These are phyloP conservation scores for Leptographium procerum DNA, from an alignment of 2,329 filamentous ascomycete genomes.

Conservation along the genomic window DNA sequence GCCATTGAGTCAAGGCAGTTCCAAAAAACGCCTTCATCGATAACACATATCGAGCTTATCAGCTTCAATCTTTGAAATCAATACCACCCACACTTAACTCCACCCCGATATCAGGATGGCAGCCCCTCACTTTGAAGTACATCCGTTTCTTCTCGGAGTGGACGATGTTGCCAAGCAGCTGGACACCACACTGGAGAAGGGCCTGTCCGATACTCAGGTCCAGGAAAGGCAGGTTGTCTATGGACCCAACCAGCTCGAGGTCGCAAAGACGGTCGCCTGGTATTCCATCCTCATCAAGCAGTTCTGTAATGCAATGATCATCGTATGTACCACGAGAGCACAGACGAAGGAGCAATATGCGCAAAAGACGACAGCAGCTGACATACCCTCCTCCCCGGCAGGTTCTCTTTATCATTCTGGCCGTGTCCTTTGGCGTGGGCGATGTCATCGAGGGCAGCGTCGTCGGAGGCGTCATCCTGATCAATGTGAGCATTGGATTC, in stretches of 20 bases:
- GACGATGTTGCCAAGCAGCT: conserved; percentile 52
- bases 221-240: conserved; percentile 45
- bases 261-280: conserved; percentile 56
- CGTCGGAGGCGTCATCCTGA: conserved; percentile 27
- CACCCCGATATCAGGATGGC: not conserved
- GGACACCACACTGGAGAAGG: conserved; percentile 53
- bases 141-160: conserved; percentile 50
- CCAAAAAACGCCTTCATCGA: not conserved
- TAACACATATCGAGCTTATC: not conserved
- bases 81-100: not conserved
- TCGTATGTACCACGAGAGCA: conserved; percentile 33
- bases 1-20: not conserved
- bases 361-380: not conserved
- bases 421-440: conserved; percentile 52
- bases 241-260: conserved; percentile 59
- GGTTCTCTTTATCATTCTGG: conserved; percentile 71
- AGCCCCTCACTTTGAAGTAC: conserved; percentile 28
- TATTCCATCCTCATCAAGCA: conserved; percentile 63
- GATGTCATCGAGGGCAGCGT: conserved; percentile 28
- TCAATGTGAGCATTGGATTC: conserved; percentile 60
- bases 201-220: conserved; percentile 51
- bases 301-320: conserved; percentile 66
- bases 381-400: conserved; percentile 25
- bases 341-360: conserved; percentile 6
- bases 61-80: not conserved